Base-by-base conservation (phyloP, 805 yeast species). In the Yamadazyma nakazawae region DNA sequence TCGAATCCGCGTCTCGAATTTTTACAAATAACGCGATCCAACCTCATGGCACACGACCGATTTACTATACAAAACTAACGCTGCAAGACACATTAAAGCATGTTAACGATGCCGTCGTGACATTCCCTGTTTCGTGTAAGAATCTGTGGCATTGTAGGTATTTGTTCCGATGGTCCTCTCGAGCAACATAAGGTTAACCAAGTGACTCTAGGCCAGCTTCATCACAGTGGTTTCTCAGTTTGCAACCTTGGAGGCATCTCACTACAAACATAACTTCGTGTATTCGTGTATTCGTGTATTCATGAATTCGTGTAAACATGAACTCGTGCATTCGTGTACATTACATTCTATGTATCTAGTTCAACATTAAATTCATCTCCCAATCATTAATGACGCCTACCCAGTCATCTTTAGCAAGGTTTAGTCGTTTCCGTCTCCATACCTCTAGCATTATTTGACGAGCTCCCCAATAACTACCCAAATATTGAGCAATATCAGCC, bases 391-490 rank as follows among this genome's bases (percentile, higher is more conserved):
- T 78, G 14, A 88, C 91, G 45, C 85, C 79, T 47, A 83, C 80
- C 96, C 96, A 88, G 54, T 81, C 80, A 53, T 80, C 86, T 46
- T 79, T 70, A 21, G 70, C 68, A 48, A 78, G 84, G 32, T 78
- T 78, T 53, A 74, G 76, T 42, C 80, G 72, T 55, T 88, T 79
- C 37, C 96, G 70, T 49, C 89, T 66, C 94, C 95, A 87, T 9
- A 88, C 92, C 61, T 88, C 96, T 49, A 82, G 70, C 86, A 88
- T 84, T 42, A 88, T 86, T 59, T 85, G 90, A 46, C 92, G 68
- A 0, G 92, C 90, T 12, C 89, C 90, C 88, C 90, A 85, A 60
- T 88, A 88, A 28, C 91, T 82, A 0, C 96, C 95, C 43, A 67
- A 54, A 49, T 66, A 71, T 49, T 64, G 74, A 17, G 76, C 77